A percentile compares a stretch with the other conserved stretches of the same genome.
Conservation (phyloP, 2,329 filamentous ascomycete species). For the Colletotrichum costaricense region DNA sequence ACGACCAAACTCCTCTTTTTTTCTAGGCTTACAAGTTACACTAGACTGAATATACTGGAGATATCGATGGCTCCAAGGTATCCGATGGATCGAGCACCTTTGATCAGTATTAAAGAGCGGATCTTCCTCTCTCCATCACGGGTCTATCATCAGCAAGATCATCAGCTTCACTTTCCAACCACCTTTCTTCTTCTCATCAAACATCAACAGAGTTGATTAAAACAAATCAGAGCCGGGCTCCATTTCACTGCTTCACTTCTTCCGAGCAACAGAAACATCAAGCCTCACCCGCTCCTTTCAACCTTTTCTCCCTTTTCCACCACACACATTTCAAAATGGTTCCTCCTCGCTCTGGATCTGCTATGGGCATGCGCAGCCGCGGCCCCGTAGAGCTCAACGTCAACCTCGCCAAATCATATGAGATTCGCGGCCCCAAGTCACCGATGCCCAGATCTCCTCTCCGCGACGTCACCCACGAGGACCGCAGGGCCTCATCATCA, state of each 20-base stretch:
- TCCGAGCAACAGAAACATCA: neutral
- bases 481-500: slow-evolving; percentile 7
- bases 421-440: slow-evolving; percentile 34
- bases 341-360: slow-evolving; percentile 31
- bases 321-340: slow-evolving; percentile 20
- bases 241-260: slow-evolving; percentile 12
- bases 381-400: slow-evolving; percentile 32
- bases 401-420: slow-evolving; percentile 28
- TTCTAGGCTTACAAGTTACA: neutral
- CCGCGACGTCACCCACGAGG: slow-evolving; percentile 16
- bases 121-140: slow-evolving; percentile 23
- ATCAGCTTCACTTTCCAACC: slow-evolving; percentile 13
- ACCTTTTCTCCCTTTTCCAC: neutral
- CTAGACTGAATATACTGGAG: neutral
- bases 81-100: neutral
- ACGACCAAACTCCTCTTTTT: slow-evolving; percentile 9
- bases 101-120: slow-evolving; percentile 31
- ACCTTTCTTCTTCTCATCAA: slow-evolving; percentile 17
- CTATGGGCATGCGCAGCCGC: slow-evolving; percentile 33
- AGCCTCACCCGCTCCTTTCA: neutral
- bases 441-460: slow-evolving; percentile 32
- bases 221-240: slow-evolving; percentile 26
- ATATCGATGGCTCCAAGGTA: slow-evolving; percentile 12
- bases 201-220: slow-evolving; percentile 32
- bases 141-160: slow-evolving; percentile 18